Evolutionary conservation across 805 yeast species (phyloP), one percentile per base, ranked within the genome.

Genomic region (Nakazawaea populi): DNA sequence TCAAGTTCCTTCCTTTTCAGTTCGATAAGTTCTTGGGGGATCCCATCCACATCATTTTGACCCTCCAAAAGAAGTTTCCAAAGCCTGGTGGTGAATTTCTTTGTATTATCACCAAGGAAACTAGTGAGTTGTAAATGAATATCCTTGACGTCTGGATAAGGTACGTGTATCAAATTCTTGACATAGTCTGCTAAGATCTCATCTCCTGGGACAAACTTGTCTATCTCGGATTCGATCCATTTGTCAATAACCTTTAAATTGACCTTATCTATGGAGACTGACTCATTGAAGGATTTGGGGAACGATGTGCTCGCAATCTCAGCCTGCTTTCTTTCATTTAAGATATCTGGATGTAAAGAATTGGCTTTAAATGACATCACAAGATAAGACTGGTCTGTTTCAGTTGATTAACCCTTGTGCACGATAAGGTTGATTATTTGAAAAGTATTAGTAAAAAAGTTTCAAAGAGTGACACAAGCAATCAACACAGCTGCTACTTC

Each of bases 121-220:
- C 75, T 77, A 37, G 57, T 52, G 62, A 77, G 55, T 48, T 79
- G 82, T 9, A 61, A 52, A 43, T 71, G 71, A 28, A 79, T 67
- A 9, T 63, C 65, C 32, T 65, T 63, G n/a, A 75, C 71, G 48
- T 70, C 68, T 0, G 77, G 74, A 14, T 7, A 65, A 70, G 7
- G 62, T 67, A 10, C 63, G 4, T 32, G 8, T 8, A 56, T 51
- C 28, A 79, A 58, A 57, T 79, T 81, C 46, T 62, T 60, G 4
- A 74, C 59, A 50, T 75, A 77, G 39, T 74, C 80, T 3, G 68
- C 63, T 5, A 74, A 67, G 3, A 79, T 72, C 28, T 79, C 84
- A 55, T 79, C 84, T 44, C 75, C 81, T 0, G 79, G 79, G 10
- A 77, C 58, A 9, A 67, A 60, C 43, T 65, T 58, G 12, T 66